These are phyloP conservation scores for Penicillium polonicum DNA, from an alignment of 2,329 filamentous ascomycete genomes.

Conservation along the genomic window DNA sequence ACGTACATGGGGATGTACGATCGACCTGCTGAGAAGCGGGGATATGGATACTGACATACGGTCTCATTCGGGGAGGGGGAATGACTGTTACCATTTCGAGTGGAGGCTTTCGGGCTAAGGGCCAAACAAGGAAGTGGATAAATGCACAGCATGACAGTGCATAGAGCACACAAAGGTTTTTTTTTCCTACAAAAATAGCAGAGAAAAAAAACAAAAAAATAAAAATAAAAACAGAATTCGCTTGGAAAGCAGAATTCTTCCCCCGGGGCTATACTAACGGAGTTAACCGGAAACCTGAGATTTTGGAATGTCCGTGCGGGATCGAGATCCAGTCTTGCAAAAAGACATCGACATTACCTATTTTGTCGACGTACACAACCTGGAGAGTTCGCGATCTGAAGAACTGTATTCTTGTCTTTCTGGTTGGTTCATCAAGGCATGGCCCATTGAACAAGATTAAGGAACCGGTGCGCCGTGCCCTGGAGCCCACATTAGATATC, in stretches of 20 bases:
- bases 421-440: slow-evolving; percentile 18
- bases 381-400: slow-evolving; percentile 7
- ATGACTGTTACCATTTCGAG: neutral
- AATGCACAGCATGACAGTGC: neutral
- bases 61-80: neutral
- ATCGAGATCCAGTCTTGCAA: slow-evolving; percentile 1
- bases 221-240: neutral
- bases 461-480: slow-evolving; percentile 14
- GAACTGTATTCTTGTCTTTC: neutral
- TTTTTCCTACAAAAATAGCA: neutral
- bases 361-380: slow-evolving; percentile 4
- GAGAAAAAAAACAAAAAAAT: neutral
- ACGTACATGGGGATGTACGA: neutral
- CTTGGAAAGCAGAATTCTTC: neutral
- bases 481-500: neutral
- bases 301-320: neutral
- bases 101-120: neutral
- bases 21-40: slow-evolving; percentile 4
- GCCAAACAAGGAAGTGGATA: neutral
- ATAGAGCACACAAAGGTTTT: neutral
- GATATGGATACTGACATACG: neutral
- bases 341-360: neutral
- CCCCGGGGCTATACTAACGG: neutral
- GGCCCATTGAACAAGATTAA: slow-evolving; percentile 19
- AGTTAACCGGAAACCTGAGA: neutral